phyloP scores from a whole-genome alignment of 192 early-diverging fungal species.

The Coemansia sp. region DNA sequence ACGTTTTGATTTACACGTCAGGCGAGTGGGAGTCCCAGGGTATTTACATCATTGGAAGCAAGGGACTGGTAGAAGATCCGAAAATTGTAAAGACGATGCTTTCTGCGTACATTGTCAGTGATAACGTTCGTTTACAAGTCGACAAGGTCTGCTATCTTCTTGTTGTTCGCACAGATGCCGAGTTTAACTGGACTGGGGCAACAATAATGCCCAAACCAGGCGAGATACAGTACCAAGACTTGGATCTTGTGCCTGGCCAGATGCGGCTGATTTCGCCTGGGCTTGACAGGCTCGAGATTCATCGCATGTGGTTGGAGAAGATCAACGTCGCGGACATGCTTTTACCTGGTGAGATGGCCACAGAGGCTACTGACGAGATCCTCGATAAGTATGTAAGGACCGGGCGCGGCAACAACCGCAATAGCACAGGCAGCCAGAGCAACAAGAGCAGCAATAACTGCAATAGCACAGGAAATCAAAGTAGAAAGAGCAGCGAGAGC shows the following conservation, averaged over 20 bases:
- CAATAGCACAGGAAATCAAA: background rate
- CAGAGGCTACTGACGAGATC: conserved; percentile 38
- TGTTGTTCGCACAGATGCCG: conserved; percentile 43
- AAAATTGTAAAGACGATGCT: conserved; percentile 57
- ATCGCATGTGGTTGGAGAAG: conserved; percentile 34
- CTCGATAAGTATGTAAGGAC: conserved; percentile 12
- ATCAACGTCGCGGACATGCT: conserved; percentile 32
- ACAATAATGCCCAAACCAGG: conserved; percentile 17
- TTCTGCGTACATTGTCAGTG: conserved; percentile 51
- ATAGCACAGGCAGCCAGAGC: background rate
- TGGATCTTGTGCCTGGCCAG: conserved; percentile 37
- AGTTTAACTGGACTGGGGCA: conserved; percentile 47
- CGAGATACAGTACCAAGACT: conserved; percentile 31
- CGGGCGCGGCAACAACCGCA: background rate
- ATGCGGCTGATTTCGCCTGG: conserved; percentile 55
- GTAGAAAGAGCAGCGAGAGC: conserved; percentile 9
- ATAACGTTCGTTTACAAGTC: conserved; percentile 15
- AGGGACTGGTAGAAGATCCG: conserved; percentile 57
- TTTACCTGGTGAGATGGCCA: conserved; percentile 33
- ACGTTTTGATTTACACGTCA: conserved; percentile 71
- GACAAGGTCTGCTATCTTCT: conserved; percentile 43
- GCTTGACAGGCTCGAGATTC: conserved; percentile 25
- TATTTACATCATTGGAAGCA: conserved; percentile 75
- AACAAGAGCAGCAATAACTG: background rate
- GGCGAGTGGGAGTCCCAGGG: conserved; percentile 67